phyloP scores from a whole-genome alignment of 768 basidiomycete species.

The Fistulinella prunicolor region DNA sequence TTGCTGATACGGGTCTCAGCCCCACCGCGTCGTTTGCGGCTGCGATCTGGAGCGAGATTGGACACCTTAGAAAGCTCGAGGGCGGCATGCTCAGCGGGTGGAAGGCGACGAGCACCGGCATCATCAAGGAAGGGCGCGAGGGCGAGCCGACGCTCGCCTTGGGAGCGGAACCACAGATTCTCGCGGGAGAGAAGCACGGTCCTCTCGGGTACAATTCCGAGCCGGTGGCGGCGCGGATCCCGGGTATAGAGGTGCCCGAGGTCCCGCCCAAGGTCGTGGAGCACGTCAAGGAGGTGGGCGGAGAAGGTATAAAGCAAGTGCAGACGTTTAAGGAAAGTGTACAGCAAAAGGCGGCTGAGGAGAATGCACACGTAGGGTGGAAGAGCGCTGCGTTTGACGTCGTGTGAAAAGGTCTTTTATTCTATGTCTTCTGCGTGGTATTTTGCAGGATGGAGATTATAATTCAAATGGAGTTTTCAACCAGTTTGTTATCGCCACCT shows the following conservation, averaged over 20 bases:
- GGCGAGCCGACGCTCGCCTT: conserved; percentile 49
- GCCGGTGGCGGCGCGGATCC: conserved; percentile 19
- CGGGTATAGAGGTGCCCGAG: neutral
- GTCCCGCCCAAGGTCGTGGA: conserved; percentile 26
- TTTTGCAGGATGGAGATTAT: too few species aligned
- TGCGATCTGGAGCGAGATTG: conserved; percentile 69
- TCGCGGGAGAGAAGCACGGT: conserved; percentile 64
- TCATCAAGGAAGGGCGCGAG: conserved; percentile 49
- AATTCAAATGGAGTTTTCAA: too few species aligned
- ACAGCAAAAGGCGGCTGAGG: conserved; percentile 37
- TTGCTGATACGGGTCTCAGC: conserved; percentile 58
- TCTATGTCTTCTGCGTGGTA: too few species aligned
- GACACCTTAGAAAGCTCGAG: conserved; percentile 44
- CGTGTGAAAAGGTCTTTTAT: too few species aligned
- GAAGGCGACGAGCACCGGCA: conserved; percentile 60
- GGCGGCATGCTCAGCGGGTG: conserved; percentile 40
- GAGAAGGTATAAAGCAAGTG: conserved; percentile 37
- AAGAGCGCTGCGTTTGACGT: conserved; percentile 48
- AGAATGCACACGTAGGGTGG: conserved; percentile 44
- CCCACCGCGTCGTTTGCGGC: conserved; percentile 49
- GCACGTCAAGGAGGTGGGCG: conserved; percentile 30
- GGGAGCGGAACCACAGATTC: conserved; percentile 72
- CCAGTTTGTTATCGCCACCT: too few species aligned
- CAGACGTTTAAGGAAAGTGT: conserved; percentile 45
- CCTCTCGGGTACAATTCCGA: conserved; percentile 56